Conservation (phyloP, 2,329 filamentous ascomycete species). For the Talaromyces sp. region DNA sequence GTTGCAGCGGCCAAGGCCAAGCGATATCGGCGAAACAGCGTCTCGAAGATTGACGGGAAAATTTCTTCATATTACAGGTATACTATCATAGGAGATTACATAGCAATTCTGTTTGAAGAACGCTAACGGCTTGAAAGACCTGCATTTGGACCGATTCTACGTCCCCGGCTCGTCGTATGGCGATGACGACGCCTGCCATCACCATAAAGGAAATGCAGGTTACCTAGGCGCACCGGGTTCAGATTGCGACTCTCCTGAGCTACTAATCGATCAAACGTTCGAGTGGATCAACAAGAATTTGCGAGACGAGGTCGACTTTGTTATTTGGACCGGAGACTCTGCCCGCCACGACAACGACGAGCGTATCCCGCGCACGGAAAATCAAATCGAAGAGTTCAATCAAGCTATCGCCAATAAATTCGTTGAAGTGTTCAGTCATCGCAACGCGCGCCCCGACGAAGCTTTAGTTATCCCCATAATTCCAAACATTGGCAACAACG, state of each 20-base stretch:
- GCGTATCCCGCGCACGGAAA: slow-evolving; percentile 66
- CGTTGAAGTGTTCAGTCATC: slow-evolving; percentile 63
- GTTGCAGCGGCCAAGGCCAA: neutral
- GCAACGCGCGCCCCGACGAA: slow-evolving; percentile 49
- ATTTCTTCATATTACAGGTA: slow-evolving; percentile 39
- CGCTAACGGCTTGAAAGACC: slow-evolving; percentile 54
- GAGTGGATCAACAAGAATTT: slow-evolving; percentile 79
- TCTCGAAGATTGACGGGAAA: slow-evolving; percentile 28
- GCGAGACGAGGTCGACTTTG: slow-evolving; percentile 77
- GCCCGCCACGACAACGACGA: slow-evolving; percentile 88
- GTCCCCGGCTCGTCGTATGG: slow-evolving; percentile 69
- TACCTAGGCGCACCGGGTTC: slow-evolving; percentile 79
- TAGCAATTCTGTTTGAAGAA: neutral
- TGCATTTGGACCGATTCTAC: slow-evolving; percentile 90
- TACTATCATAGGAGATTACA: neutral
- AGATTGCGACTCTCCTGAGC: slow-evolving; percentile 79
- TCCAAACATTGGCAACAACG: slow-evolving; percentile 93
- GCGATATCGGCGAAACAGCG: neutral
- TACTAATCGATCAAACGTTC: slow-evolving; percentile 83
- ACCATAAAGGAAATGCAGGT: slow-evolving; percentile 70
- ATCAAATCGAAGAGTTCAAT: slow-evolving; percentile 77
- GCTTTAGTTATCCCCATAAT: slow-evolving; percentile 73
- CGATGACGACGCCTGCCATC: slow-evolving; percentile 71
- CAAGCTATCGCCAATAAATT: slow-evolving; percentile 72
- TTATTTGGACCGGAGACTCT: slow-evolving; percentile 89